Evolutionary conservation across 129 eudicot genomes (phyloP), one percentile per base, ranked within the genome.

Genomic region (Pittosporum tobira): DNA sequence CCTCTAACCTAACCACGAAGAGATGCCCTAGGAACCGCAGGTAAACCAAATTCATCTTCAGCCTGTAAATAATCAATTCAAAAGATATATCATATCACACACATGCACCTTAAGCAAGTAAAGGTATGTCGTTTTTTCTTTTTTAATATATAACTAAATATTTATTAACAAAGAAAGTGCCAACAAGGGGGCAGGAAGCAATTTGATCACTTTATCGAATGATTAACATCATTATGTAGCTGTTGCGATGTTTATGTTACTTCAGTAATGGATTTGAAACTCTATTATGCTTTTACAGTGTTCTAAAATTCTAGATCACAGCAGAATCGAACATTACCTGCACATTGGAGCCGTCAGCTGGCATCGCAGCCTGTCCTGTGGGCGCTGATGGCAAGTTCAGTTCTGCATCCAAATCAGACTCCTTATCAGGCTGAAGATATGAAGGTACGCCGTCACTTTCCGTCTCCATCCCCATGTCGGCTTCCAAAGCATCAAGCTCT

Each of bases 401-500:
- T 54, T 86, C 94, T 57, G 81, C 67, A 18, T 75, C 83, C 42
- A 81, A 42, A 64, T 88, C 89, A 51, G 96, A 51, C 51, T 86
- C 96, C 21, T 74, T 77, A 54, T 84, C 95, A 51, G 94, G 88
- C 70, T 91, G 98, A 64, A 93, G 96, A 77, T 93, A 93, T 19
- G 99, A 78, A 70, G 96, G 99, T 37, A 91, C 87, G 25, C 89
- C 95, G 69, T 78, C 90, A 44, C 90, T 65, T 74, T 91, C 98
- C 25, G 87, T 80, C 64, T 87, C 99, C 71, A 73, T 54, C 22
- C 94, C 94, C 96, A 91, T 91, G 70, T 91, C 98, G 2, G 88
- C 85, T 69, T 91, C 98, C 58, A 91, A 70, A 64, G 87, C 95
- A 83, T 91, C 98, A 74, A 91, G 96, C 75, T 91, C 98, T 91